Conservation (phyloP, 495 filamentous ascomycete species). For the Aspergillus asperescens region DNA sequence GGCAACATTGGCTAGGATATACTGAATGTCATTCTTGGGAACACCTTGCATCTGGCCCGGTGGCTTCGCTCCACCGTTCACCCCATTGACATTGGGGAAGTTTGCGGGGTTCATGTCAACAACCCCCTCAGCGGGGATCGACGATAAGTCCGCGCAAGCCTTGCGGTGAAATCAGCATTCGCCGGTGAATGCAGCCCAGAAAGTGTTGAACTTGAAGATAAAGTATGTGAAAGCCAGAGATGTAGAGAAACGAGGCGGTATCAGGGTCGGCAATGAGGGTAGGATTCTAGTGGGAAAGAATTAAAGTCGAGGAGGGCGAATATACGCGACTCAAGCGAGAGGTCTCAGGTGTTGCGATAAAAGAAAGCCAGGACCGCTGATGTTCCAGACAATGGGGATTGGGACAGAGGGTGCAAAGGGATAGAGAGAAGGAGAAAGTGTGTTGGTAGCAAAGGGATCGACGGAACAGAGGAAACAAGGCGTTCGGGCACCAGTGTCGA, state of each 20-base stretch:
- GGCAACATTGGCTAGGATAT: constrained; percentile 36
- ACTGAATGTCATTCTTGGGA: constrained; percentile 30
- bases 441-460: constrained; percentile 16
- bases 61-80: constrained; percentile 35
- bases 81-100: constrained; percentile 42
- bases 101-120: constrained; percentile 48
- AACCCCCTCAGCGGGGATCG: constrained; percentile 44
- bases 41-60: constrained; percentile 31
- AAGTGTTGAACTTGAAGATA: background rate
- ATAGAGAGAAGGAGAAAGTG: constrained; percentile 7
- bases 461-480: constrained; percentile 33
- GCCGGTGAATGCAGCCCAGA: constrained; percentile 20
- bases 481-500: constrained; percentile 41
- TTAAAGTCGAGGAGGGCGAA: background rate
- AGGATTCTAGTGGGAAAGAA: background rate
- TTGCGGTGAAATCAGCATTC: constrained; percentile 39
- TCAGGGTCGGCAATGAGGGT: background rate
- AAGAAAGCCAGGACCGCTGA: background rate
- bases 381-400: constrained; percentile 1
- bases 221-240: background rate
- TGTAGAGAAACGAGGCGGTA: constrained; percentile 2
- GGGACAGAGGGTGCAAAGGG: background rate
- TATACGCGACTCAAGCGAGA: background rate
- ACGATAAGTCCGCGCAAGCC: constrained; percentile 36
- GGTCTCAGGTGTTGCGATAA: background rate